A percentile compares a stretch with the other conserved stretches of the same genome.
Evolutionary conservation across 2,329 filamentous ascomycete genomes (phyloP).

Genomic region (Fusarium nisikadoi): DNA sequence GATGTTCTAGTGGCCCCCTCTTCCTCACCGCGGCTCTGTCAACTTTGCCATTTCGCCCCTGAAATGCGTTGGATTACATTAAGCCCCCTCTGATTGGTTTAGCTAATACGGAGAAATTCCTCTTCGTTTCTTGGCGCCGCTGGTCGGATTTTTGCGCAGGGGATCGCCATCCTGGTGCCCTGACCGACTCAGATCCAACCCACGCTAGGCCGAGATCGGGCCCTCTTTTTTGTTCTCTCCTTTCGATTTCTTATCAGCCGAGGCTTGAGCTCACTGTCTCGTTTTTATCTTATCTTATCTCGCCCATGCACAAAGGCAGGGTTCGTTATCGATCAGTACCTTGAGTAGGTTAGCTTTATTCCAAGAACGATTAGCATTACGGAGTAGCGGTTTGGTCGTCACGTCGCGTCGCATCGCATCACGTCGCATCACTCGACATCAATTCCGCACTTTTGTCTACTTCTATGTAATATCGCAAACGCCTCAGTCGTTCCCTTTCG

Average conservation of each 20-base stretch:
- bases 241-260: constrained; percentile 17
- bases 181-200: constrained; percentile 42
- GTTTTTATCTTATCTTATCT: constrained; percentile 26
- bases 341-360: not conserved
- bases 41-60: constrained; percentile 39
- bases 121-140: constrained; percentile 31
- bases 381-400: not conserved
- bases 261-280: not conserved
- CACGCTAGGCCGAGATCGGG: constrained; percentile 44
- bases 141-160: constrained; percentile 38
- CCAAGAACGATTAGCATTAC: not conserved
- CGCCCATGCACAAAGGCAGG: constrained; percentile 3
- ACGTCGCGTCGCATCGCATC: not conserved
- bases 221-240: constrained; percentile 38
- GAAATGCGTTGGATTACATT: constrained; percentile 47
- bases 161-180: constrained; percentile 29
- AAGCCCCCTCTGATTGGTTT: constrained; percentile 34
- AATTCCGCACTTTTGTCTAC: not conserved
- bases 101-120: constrained; percentile 38
- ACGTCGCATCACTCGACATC: constrained; percentile 1
- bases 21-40: constrained; percentile 43
- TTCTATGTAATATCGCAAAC: not conserved
- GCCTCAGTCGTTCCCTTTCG: constrained; percentile 7
- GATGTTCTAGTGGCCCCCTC: constrained; percentile 34
- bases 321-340: not conserved